Evolutionary conservation across 2,329 filamentous ascomycete species (phyloP).

Genomic region (Arthrobotrys sphaeroides): DNA sequence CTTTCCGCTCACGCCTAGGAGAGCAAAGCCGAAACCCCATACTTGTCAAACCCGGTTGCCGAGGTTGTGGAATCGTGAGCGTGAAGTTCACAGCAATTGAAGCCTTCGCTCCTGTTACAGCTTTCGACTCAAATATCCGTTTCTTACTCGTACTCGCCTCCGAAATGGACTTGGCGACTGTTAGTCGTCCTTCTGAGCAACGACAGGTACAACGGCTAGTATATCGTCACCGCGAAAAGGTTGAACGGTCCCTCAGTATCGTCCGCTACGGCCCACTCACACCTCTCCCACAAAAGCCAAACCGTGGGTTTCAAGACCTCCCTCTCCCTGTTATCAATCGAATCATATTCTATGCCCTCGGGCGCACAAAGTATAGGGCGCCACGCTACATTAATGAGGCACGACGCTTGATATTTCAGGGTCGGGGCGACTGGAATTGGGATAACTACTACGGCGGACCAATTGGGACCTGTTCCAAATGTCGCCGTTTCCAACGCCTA

Average conservation of each 20-base stretch:
- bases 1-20: not conserved
- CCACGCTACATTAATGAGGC: not conserved
- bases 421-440: slow-evolving; percentile 12
- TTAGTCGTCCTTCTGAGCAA: not conserved
- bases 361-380: not conserved
- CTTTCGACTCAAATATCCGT: not conserved
- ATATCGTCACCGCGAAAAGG: not conserved
- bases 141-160: slow-evolving; percentile 7
- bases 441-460: not conserved
- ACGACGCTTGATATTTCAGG: not conserved
- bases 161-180: not conserved
- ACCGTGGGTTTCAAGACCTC: not conserved
- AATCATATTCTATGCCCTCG: not conserved
- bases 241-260: not conserved
- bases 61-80: slow-evolving; percentile 8
- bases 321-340: not conserved
- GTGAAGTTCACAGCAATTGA: slow-evolving; percentile 25
- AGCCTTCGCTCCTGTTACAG: not conserved
- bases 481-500: not conserved
- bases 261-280: not conserved
- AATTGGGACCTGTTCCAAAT: not conserved
- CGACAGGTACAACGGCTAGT: not conserved
- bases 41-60: slow-evolving; percentile 5
- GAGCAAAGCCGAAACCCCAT: not conserved
- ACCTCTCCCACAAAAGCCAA: not conserved